Evolutionary conservation across 345 rosid genomes (phyloP).

Genomic region (Syzygium aromaticum): DNA sequence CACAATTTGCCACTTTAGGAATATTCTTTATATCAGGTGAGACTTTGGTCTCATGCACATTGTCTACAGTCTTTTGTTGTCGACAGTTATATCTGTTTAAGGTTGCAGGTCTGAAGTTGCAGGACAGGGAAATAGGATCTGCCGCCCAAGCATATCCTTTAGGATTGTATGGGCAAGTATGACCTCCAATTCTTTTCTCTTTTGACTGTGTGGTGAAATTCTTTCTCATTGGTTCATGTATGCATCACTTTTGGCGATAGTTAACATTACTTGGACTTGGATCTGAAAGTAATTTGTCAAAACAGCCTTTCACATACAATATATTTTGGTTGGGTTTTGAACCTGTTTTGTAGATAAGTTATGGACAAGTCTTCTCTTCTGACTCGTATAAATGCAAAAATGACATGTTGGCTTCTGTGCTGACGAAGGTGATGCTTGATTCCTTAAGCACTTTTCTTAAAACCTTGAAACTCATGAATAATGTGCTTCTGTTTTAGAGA

Average conservation of each 20-base stretch:
- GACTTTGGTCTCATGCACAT: not conserved
- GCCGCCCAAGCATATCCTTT: conserved; percentile 14
- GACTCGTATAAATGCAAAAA: not conserved
- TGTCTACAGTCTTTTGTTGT: not conserved
- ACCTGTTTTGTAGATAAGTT: not conserved
- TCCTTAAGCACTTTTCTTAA: not conserved
- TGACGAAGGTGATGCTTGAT: not conserved
- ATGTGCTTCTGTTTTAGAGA: not conserved
- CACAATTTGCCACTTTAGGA: conserved; percentile 15
- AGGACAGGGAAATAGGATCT: conserved; percentile 12
- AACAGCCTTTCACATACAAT: not conserved
- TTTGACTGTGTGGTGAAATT: not conserved
- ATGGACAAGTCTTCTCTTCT: not conserved
- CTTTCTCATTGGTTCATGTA: not conserved
- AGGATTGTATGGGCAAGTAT: conserved; percentile 17
- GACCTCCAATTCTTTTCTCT: not conserved
- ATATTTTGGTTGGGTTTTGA: not conserved
- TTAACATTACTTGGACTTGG: not conserved
- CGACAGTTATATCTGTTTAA: not conserved
- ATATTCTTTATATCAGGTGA: conserved; percentile 22
- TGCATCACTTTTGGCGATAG: not conserved
- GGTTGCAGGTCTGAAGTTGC: conserved; percentile 13
- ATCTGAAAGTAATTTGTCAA: not conserved
- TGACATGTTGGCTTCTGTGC: not conserved
- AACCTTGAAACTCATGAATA: not conserved